These are phyloP conservation scores for Fusarium cicatricum DNA, from an alignment of 2,329 filamentous ascomycete species.

Conservation along the genomic window DNA sequence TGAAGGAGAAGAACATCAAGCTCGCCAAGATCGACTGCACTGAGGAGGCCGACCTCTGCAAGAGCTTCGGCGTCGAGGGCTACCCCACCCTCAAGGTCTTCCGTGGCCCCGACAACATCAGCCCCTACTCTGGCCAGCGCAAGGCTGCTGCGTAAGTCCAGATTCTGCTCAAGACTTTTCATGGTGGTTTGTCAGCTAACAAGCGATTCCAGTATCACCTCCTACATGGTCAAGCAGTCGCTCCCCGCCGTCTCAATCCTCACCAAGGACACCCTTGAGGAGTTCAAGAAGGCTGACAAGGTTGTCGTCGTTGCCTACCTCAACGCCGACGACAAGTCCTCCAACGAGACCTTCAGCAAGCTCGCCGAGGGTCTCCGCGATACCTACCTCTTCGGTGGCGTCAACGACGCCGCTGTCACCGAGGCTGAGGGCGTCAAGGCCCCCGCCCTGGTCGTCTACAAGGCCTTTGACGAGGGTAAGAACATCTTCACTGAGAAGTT, in stretches of 20 bases:
- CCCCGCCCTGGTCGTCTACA: conserved; percentile 93
- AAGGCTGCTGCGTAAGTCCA: conserved; percentile 77
- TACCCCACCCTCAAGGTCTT: conserved; percentile 99
- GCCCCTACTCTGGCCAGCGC: conserved; percentile 86
- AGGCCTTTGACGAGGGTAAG: conserved; percentile 98
- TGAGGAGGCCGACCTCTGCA: conserved; percentile 90
- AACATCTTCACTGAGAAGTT: conserved; percentile 81
- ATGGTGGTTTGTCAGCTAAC: conserved; percentile 30
- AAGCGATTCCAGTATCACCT: conserved; percentile 61
- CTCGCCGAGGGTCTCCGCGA: conserved; percentile 83
- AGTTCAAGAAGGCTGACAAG: conserved; percentile 98
- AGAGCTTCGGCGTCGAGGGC: conserved; percentile 89
- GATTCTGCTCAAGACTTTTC: not conserved
- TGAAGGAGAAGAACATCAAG: conserved; percentile 89
- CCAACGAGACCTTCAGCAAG: conserved; percentile 83
- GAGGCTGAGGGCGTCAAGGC: conserved; percentile 89
- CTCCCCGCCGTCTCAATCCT: conserved; percentile 90
- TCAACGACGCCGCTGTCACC: conserved; percentile 82
- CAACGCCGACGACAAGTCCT: conserved; percentile 79
- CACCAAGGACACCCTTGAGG: conserved; percentile 82
- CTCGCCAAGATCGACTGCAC: conserved; percentile 95
- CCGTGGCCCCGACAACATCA: conserved; percentile 83
- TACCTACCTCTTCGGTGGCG: conserved; percentile 89
- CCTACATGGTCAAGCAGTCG: conserved; percentile 98
- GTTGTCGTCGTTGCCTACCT: conserved; percentile 94